Evolutionary conservation across 257 asterid genomes (phyloP), one percentile per base, ranked within the genome.

Genomic region (Ilex asprella): DNA sequence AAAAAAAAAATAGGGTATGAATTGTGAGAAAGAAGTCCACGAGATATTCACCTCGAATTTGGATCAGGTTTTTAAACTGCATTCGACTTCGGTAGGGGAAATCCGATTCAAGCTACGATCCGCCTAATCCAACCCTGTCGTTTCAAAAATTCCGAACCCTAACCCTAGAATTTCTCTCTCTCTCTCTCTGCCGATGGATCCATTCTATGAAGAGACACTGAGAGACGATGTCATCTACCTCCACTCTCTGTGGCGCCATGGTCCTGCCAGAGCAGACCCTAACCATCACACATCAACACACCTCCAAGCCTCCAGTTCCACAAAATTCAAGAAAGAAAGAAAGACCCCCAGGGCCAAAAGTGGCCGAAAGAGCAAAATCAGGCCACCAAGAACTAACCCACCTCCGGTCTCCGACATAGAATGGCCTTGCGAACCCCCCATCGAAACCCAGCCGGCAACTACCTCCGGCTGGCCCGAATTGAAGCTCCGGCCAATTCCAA

Each of bases 171-270:
- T 21, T 21, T 21, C 27, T 21, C 27, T 21, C 27, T 21, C 27
- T 21, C 27, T 21, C 27, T 21, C 27, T 21, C 27, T 21, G 27
- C 55, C 51, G 59, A 83, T 84, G 95, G 95, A 86, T 70, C 88
- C 82, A 0, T 44, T 59, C 3, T 60, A 74, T 55, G 94, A 84
- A 66, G 84, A 70, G 29, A 61, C 71, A 11, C 76, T 78, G 11
- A 78, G 82, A 63, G 78, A 83, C 6, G 94, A 90, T 73, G 89
- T 85, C 3, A 75, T 75, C 41, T 90, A 78, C 81, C 89, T 90
- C 67, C 96, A 80, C 68, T 82, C 87, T 63, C 81, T 91, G 43
- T 82, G 91, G 94, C 41, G 80, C 59, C 80, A 65, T 71, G 94
- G 89, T 53, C 97, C 93, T 44, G 93, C 84, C 3, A 52, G 59